Conservation (phyloP, 164 flowering plant species). For the Nelumbo lutea region DNA sequence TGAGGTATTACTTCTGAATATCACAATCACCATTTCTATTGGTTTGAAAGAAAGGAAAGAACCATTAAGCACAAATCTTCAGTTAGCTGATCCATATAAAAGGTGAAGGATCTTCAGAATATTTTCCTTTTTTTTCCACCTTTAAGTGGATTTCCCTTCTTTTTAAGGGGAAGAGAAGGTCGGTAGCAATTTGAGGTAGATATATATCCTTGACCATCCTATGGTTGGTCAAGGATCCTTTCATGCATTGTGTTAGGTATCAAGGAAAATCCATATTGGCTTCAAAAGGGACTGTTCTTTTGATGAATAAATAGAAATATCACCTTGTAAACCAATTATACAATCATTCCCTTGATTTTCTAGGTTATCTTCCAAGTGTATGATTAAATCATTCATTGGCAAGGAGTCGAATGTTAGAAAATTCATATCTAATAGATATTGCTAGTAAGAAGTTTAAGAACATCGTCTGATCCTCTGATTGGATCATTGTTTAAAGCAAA, state of each 20-base stretch:
- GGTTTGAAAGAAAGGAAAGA: no score
- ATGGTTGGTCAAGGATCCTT: slow-evolving; percentile 8
- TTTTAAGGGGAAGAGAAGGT: no score
- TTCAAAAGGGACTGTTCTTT: slow-evolving; percentile 13
- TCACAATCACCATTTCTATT: no score
- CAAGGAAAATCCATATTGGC: slow-evolving; percentile 14
- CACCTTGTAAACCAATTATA: slow-evolving; percentile 7
- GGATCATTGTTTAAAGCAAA: slow-evolving; percentile 7
- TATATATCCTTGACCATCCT: not conserved
- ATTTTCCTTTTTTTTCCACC: no score
- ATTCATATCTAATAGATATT: slow-evolving; percentile 2
- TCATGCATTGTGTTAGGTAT: slow-evolving; percentile 18
- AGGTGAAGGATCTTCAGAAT: no score
- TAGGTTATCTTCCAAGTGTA: not conserved
- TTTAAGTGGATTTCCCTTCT: no score
- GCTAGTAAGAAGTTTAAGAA: slow-evolving; percentile 11
- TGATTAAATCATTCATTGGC: not conserved
- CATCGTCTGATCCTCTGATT: not conserved
- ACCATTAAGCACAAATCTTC: no score
- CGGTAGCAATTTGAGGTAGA: no score
- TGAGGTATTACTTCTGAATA: no score
- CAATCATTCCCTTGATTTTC: no score
- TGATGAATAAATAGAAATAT: slow-evolving; percentile 19
- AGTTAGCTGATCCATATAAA: no score
- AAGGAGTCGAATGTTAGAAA: slow-evolving; percentile 5